Conservation (phyloP, 2,329 filamentous ascomycete species). For the Thyridium curvatum region DNA sequence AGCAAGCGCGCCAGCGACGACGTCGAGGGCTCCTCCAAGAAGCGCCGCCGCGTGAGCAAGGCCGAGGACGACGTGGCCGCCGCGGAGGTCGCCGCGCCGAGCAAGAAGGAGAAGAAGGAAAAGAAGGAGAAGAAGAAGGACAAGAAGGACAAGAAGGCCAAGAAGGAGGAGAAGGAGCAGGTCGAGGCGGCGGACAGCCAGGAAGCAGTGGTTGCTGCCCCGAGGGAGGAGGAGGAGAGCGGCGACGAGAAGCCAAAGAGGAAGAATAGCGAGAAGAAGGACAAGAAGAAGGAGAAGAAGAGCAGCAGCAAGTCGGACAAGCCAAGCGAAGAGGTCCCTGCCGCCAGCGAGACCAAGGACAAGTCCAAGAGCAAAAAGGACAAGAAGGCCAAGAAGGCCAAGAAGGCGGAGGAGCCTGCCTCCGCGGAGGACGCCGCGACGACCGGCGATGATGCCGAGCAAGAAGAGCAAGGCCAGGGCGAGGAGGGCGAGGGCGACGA, state of each 20-base stretch:
- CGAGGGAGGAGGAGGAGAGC: conserved; percentile 18
- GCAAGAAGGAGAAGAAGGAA: conserved; percentile 26
- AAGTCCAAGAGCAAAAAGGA: conserved; percentile 27
- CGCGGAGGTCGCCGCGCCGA: conserved; percentile 8
- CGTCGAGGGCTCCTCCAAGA: conserved; percentile 10
- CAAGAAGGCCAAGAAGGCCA: conserved; percentile 20
- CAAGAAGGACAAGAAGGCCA: conserved; percentile 17
- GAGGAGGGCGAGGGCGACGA: conserved; percentile 10
- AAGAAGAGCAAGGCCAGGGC: conserved; percentile 5
- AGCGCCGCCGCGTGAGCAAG: conserved; percentile 10
- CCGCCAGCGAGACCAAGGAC: conserved; percentile 11
- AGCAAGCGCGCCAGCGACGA: not conserved
- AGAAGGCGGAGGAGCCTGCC: conserved; percentile 4
- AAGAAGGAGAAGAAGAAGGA: conserved; percentile 20
- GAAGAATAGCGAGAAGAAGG: conserved; percentile 15
- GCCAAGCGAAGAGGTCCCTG: conserved; percentile 3
- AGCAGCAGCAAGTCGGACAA: conserved; percentile 8
- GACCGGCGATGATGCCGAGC: conserved; percentile 2
- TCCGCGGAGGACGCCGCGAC: conserved; percentile 2
- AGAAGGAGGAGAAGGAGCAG: conserved; percentile 6
- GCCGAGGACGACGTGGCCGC: conserved; percentile 17
- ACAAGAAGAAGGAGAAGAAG: conserved; percentile 14
- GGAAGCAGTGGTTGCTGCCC: conserved; percentile 23
- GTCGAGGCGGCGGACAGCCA: conserved; percentile 12
- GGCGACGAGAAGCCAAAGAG: conserved; percentile 10